Conservation (phyloP, 345 rosid species). For the Lumnitzera racemosa region DNA sequence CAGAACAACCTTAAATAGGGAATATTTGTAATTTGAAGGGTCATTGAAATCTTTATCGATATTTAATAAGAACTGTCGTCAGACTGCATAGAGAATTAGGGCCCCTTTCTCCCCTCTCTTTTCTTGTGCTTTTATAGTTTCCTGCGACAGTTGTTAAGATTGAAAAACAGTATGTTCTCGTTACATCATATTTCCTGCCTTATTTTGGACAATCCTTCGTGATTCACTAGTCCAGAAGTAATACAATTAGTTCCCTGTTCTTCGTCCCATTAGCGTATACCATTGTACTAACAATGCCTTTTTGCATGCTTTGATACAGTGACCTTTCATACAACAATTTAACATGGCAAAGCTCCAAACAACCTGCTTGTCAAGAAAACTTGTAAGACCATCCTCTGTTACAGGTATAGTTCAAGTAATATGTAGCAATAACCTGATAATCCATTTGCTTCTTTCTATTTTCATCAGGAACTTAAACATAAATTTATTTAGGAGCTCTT, state of each 20-base stretch:
- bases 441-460: neutral
- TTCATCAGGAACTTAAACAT: constrained; percentile 28
- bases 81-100: too few relatives aligned
- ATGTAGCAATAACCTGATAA: neutral
- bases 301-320: constrained; percentile 15
- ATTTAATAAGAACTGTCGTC: too few relatives aligned
- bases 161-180: too few relatives aligned
- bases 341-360: constrained; percentile 22
- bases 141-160: too few relatives aligned
- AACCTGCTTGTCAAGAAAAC: constrained; percentile 23
- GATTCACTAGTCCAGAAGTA: neutral
- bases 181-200: too few relatives aligned
- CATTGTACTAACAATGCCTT: neutral
- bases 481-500: constrained; percentile 34
- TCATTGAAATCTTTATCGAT: too few relatives aligned
- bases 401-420: neutral
- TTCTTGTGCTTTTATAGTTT: too few relatives aligned
- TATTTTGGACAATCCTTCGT: too few relatives aligned
- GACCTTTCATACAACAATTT: constrained; percentile 52
- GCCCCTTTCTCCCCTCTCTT: too few relatives aligned
- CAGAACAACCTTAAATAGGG: too few relatives aligned
- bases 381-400: constrained; percentile 20
- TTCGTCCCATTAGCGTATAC: neutral
- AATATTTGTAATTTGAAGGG: too few relatives aligned
- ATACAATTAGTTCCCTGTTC: neutral